Evolutionary conservation across 805 yeast genomes (phyloP), one percentile per base, ranked within the genome.

Genomic region (Nakazawaea sp.): DNA sequence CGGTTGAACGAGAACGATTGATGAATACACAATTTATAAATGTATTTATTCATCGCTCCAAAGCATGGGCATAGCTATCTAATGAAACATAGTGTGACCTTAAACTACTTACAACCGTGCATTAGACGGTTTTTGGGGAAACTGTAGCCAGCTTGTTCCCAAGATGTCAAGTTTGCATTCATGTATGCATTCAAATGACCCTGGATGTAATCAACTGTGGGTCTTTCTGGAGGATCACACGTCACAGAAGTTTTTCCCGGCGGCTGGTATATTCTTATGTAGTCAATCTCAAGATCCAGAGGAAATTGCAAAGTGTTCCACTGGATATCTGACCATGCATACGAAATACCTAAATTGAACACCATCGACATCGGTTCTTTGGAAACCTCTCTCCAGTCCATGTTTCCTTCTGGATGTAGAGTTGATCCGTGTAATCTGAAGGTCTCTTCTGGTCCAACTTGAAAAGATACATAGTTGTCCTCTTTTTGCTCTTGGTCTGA

Each of bases 311-410:
- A 39, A 4, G 60, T 38, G 1, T 50, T 47, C 55, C 61, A 58
- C 41, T 66, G 64, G 18, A 67, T 58, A 28, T 52, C 51, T 0
- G 63, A 58, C 73, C 72, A 67, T 18, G 63, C 36, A 30, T 61
- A 78, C 12, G 95, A 85, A 29, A 87, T 58, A 61, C 94, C 96
- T 61, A 87, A 61, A 56, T 87, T 87, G 65, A 87, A 55, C 41
- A 86, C 62, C 18, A 87, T 64, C 1, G 88, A 68, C 94, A 87
- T 83, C 42, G 95, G 95, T 52, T 86, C 96, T 53, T 78, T 75
- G 23, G 88, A 69, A n/a, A 87, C 70, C 39, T 68, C 58, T 53
- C 95, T 75, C 78, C 79, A 74, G 23, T 77, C 87, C 43, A 87
- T 63, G 54, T 87, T 56, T 9, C 63, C 65, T 26, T 58, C 59